Percentiles rank a stretch among this genome's conserved stretches.
Conservation (phyloP, 2,329 filamentous ascomycete genomes). For the Trichoderma cornu-damae region DNA sequence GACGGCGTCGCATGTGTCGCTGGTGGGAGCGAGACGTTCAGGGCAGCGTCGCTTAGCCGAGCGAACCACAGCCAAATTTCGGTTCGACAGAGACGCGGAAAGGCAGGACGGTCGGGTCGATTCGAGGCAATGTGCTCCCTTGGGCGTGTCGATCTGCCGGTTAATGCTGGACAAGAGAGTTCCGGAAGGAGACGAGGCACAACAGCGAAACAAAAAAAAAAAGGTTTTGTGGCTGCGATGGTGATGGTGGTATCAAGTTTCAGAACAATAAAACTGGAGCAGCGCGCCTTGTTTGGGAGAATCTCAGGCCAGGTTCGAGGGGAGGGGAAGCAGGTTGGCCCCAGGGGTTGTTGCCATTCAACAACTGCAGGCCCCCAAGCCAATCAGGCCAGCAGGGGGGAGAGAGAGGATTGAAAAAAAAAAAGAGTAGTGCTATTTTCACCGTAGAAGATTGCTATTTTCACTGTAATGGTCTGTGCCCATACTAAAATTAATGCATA, state of each 20-base stretch:
- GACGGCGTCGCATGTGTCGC: background rate
- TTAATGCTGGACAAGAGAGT: slow-evolving; percentile 5
- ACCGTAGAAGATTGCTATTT: too few relatives aligned
- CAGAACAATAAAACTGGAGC: slow-evolving; percentile 12
- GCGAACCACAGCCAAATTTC: slow-evolving; percentile 9
- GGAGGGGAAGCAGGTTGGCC: slow-evolving; percentile 6
- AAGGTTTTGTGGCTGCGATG: slow-evolving; percentile 15
- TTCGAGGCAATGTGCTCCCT: background rate
- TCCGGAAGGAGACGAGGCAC: slow-evolving; percentile 4
- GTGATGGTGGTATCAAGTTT: slow-evolving; percentile 13
- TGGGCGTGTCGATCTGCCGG: background rate
- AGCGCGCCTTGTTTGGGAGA: slow-evolving; percentile 13
- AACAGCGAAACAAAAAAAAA: too few relatives aligned
- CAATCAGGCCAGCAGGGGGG: slow-evolving; percentile 3
- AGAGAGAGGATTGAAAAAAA: background rate
- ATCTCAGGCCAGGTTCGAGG: background rate
- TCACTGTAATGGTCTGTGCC: too few relatives aligned
- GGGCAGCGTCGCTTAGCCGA: slow-evolving; percentile 12
- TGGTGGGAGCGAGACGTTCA: slow-evolving; percentile 2
- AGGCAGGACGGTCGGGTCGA: background rate
- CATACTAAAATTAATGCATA: too few relatives aligned
- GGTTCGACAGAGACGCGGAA: slow-evolving; percentile 3
- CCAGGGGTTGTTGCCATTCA: slow-evolving; percentile 5
- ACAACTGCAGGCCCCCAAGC: background rate
- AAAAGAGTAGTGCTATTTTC: too few relatives aligned